Evolutionary conservation across 345 rosid genomes (phyloP).

Genomic region (Anastatica hierochuntica): DNA sequence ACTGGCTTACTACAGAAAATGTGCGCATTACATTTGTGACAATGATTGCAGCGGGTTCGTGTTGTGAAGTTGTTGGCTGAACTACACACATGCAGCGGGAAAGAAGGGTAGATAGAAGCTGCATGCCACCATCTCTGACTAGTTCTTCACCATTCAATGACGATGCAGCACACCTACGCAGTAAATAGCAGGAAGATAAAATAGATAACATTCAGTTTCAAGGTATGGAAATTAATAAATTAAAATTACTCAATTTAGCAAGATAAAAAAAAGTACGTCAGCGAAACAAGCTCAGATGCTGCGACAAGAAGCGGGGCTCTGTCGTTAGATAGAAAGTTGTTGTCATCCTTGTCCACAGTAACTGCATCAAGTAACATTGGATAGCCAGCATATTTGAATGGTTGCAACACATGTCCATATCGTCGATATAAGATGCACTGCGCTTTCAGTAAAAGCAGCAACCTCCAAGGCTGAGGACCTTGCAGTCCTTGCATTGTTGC

Average conservation of each 20-base stretch:
- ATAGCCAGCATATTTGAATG: conserved; percentile 99
- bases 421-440: conserved; percentile 93
- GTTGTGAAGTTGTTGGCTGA: conserved; percentile 88
- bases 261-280: conserved; percentile 47
- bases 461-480: conserved; percentile 99
- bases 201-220: conserved; percentile 15
- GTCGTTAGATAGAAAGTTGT: conserved; percentile 82
- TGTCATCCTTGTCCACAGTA: conserved; percentile 83
- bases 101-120: conserved; percentile 79
- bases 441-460: conserved; percentile 88
- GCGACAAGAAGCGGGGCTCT: conserved; percentile 95
- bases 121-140: conserved; percentile 93
- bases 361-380: conserved; percentile 93
- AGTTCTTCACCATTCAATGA: conserved; percentile 98
- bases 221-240: conserved; percentile 5
- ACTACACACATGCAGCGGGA: conserved; percentile 92
- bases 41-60: conserved; percentile 84
- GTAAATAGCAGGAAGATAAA: neutral
- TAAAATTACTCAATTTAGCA: conserved; percentile 4
- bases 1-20: conserved; percentile 75
- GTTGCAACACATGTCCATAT: conserved; percentile 74
- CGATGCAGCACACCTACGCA: conserved; percentile 79
- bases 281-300: conserved; percentile 94
- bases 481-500: conserved; percentile 99
- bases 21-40: conserved; percentile 90